Evolutionary conservation across 1,139 yeast genomes (phyloP).

Genomic region (Protomyces arabidopsidicola): DNA sequence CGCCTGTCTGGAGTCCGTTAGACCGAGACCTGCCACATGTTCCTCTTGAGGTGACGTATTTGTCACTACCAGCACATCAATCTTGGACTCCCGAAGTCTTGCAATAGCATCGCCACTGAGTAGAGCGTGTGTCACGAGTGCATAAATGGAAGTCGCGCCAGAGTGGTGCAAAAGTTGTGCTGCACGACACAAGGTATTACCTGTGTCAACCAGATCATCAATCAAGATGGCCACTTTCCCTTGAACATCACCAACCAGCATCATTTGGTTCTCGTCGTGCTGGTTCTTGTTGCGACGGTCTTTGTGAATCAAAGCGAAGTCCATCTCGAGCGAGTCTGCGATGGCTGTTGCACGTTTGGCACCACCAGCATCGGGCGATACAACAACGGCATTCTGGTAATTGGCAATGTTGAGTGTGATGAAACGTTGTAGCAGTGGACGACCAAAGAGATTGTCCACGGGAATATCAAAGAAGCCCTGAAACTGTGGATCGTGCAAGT

Average conservation of each 20-base stretch:
- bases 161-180: constrained; percentile 81
- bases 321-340: constrained; percentile 86
- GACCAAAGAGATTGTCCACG: constrained; percentile 92
- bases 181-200: constrained; percentile 94
- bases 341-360: constrained; percentile 96
- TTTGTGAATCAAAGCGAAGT: constrained; percentile 93
- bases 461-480: constrained; percentile 97
- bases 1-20: constrained; percentile 48
- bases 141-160: constrained; percentile 79
- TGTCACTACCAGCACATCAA: constrained; percentile 82
- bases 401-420: constrained; percentile 68
- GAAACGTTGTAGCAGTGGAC: constrained; percentile 86
- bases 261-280: constrained; percentile 91
- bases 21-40: constrained; percentile 40
- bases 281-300: constrained; percentile 50
- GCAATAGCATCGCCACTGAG: constrained; percentile 82
- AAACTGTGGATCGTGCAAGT: constrained; percentile 92
- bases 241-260: constrained; percentile 89
- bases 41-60: constrained; percentile 91
- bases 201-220: constrained; percentile 98
- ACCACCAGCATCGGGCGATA: constrained; percentile 98
- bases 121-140: constrained; percentile 94
- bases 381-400: constrained; percentile 67
- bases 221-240: constrained; percentile 83
- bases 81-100: constrained; percentile 70